Base-by-base conservation (phyloP, 768 basidiomycete genomes). In the Russula olivacea region DNA sequence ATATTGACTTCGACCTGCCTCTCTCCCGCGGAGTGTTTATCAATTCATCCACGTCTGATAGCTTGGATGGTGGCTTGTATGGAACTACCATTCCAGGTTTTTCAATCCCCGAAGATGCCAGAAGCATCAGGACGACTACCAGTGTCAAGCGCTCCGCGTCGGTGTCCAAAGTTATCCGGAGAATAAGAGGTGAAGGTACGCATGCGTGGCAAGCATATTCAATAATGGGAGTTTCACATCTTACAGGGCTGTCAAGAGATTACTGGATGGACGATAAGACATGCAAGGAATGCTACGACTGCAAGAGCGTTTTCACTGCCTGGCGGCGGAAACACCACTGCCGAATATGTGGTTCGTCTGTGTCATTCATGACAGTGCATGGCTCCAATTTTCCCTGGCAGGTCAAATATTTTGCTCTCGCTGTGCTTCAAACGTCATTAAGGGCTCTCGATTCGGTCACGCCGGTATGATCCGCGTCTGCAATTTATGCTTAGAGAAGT, bases 191-290 rank as follows among this genome's bases (percentile, higher is more conserved):
- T 48, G 93, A 96, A 82, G 93, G 94, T 81, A 68, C 64, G 73
- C 70, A 40, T 55, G 25, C 50, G 32, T 40, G n/a, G 55, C 71
- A 38, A 17, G 40, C 34, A 55, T 60, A 52, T 21, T 23, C 48
- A 28, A 19, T 55, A 36, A 38, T 28, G 43, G 19, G 51, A 30
- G 21, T 2, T 48, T 54, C 17, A 56, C 55, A 53, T 67, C 40
- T 68, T 60, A 5, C 56, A 92, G 91, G 91, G n/a, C 71, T 96
- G 21, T 92, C 91, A 25, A 85, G 87, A 66, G 92, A 97, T 70
- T 98, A 98, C 71, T 99, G 97, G 97, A 98, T 98, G 94, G 91
- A 93, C 64, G 95, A 98, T 71, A 93, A 93, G 70, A 89, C 90
- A 59, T 92, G 91, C 69, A 97, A 89, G 71, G 93, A 97, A 70